Percentiles rank a stretch among this genome's conserved stretches.
These are phyloP conservation scores for Oemleria cerasiformis DNA, from an alignment of 306 rosid genomes.

Conservation along the genomic window DNA sequence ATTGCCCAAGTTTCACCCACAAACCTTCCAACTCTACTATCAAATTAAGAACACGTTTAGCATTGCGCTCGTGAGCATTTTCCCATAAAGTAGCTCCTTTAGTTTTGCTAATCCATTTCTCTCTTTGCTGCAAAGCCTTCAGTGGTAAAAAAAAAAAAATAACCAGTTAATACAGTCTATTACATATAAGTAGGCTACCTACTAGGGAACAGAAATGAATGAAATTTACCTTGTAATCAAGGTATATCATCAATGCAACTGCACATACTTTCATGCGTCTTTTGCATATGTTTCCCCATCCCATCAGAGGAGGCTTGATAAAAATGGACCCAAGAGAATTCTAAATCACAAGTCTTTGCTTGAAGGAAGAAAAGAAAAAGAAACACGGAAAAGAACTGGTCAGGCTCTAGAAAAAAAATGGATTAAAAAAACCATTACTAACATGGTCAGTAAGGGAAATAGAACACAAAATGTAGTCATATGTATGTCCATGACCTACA, in stretches of 20 bases:
- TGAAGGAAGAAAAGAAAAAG: conserved; percentile 8
- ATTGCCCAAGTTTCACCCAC: conserved; percentile 99
- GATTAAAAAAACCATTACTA: conserved; percentile 25
- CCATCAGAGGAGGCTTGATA: conserved; percentile 26
- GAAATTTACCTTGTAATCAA: conserved; percentile 53
- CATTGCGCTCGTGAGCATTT: conserved; percentile 89
- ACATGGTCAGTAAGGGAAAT: conserved; percentile 17
- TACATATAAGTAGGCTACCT: neutral
- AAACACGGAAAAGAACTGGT: neutral
- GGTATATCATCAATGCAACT: conserved; percentile 42
- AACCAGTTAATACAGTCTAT: conserved; percentile 8
- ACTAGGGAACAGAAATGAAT: conserved; percentile 5
- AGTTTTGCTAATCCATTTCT: conserved; percentile 68
- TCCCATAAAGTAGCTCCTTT: conserved; percentile 67
- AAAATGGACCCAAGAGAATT: neutral
- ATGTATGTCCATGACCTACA: neutral
- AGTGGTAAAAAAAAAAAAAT: conserved; percentile 9
- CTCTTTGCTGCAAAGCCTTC: conserved; percentile 81
- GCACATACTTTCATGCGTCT: conserved; percentile 51
- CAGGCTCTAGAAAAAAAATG: neutral
- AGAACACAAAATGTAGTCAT: conserved; percentile 9
- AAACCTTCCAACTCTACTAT: conserved; percentile 88
- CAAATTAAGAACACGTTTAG: conserved; percentile 71
- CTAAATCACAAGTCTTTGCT: conserved; percentile 7
- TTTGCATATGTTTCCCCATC: conserved; percentile 46